phyloP scores from a whole-genome alignment of 1,284 basidiomycete genomes.

The Rhodotorula glutinis region DNA sequence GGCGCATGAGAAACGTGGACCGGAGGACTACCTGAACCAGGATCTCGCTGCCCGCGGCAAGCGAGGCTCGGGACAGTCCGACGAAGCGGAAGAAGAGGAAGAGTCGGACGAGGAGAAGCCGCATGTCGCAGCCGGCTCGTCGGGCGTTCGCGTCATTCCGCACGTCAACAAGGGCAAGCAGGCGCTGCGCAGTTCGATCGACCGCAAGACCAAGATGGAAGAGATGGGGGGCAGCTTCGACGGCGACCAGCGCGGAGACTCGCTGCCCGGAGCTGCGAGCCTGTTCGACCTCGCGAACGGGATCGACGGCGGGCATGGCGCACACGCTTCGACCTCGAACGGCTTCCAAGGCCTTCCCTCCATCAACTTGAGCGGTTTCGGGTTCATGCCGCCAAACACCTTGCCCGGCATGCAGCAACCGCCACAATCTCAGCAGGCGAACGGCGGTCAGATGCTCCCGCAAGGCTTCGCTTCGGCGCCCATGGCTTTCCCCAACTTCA shows the following conservation, averaged over 20 bases:
- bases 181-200: constrained; percentile 18
- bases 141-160: constrained; percentile 11
- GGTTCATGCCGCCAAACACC: background rate
- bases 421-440: background rate
- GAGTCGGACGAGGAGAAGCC: constrained; percentile 51
- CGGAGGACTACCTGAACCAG: constrained; percentile 32
- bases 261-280: background rate
- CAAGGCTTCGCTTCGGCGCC: background rate
- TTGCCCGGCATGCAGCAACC: background rate
- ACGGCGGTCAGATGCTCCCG: background rate
- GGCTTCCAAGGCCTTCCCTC: background rate
- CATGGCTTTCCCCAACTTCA: background rate
- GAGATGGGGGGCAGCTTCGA: background rate
- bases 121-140: constrained; percentile 11
- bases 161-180: constrained; percentile 22
- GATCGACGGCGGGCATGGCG: background rate
- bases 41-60: constrained; percentile 12
- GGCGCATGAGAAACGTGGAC: constrained; percentile 35
- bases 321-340: background rate
- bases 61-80: constrained; percentile 13
- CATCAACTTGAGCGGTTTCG: background rate
- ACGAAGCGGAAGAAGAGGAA: constrained; percentile 46
- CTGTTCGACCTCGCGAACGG: background rate
- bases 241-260: constrained; percentile 7
- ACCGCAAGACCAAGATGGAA: constrained; percentile 8